phyloP scores from a whole-genome alignment of 306 rosid genomes.

The Glycine latifolia region DNA sequence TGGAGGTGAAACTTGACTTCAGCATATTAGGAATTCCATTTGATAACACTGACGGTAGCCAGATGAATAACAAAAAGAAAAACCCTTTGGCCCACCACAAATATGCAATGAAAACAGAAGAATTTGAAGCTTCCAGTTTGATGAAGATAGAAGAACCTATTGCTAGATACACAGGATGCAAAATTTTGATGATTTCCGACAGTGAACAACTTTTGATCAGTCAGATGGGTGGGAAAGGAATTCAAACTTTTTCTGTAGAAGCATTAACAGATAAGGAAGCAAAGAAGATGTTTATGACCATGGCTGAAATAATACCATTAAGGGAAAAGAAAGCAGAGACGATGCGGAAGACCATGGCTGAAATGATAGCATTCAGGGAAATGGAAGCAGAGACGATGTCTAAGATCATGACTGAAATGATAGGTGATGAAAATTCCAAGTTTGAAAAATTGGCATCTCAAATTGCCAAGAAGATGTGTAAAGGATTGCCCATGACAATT shows the following conservation, averaged over 20 bases:
- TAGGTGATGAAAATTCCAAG: neutral
- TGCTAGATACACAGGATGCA: neutral
- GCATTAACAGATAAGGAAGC: neutral
- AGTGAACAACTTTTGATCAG: too few species aligned
- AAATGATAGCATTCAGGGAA: too few species aligned
- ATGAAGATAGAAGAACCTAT: neutral
- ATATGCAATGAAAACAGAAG: neutral
- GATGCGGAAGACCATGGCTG: too few species aligned
- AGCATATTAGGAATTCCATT: constrained; percentile 29
- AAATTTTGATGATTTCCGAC: too few species aligned
- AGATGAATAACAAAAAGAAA: too few species aligned
- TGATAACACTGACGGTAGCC: too few species aligned
- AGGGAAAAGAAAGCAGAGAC: too few species aligned
- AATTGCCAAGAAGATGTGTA: neutral
- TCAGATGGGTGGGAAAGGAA: neutral
- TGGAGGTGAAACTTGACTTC: neutral
- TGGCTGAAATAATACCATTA: neutral
- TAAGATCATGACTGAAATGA: too few species aligned
- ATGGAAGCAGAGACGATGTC: too few species aligned
- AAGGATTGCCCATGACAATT: neutral
- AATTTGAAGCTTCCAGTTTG: neutral
- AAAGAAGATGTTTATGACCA: neutral
- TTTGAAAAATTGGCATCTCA: neutral
- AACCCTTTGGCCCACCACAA: too few species aligned
- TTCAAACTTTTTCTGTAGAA: neutral